These are phyloP conservation scores for Heracleum sosnowskyi DNA, from an alignment of 129 eudicot genomes.

Conservation along the genomic window DNA sequence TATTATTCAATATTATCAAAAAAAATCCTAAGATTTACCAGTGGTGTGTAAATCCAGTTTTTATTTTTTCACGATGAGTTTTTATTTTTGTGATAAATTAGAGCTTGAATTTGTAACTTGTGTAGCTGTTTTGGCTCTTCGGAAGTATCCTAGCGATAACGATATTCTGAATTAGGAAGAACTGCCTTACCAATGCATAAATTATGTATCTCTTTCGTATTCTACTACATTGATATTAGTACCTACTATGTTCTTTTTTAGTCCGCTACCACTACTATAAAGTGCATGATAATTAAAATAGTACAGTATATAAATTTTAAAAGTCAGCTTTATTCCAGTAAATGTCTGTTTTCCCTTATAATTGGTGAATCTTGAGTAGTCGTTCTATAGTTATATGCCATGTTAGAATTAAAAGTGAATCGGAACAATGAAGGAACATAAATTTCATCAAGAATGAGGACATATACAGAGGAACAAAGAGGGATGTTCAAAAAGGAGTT, in stretches of 20 bases:
- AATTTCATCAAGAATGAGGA: background rate
- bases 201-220: background rate
- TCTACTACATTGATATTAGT: background rate
- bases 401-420: background rate
- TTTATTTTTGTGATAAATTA: background rate
- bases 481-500: background rate
- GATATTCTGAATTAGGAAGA: background rate
- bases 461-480: background rate
- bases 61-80: background rate
- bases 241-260: background rate
- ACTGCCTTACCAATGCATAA: no score
- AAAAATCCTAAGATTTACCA: background rate
- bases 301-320: no score
- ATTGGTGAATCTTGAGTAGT: background rate
- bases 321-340: no score
- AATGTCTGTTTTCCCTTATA: background rate
- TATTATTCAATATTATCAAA: no score
- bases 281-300: background rate
- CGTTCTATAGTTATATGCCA: background rate
- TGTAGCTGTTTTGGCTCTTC: background rate
- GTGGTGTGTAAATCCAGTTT: background rate
- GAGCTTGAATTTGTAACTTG: background rate
- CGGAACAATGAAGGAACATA: background rate
- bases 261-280: background rate
- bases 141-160: background rate